A percentile compares a stretch with the other conserved stretches of the same genome.
Evolutionary conservation across 345 rosid species (phyloP).

Genomic region (Gynandropsis gynandra): DNA sequence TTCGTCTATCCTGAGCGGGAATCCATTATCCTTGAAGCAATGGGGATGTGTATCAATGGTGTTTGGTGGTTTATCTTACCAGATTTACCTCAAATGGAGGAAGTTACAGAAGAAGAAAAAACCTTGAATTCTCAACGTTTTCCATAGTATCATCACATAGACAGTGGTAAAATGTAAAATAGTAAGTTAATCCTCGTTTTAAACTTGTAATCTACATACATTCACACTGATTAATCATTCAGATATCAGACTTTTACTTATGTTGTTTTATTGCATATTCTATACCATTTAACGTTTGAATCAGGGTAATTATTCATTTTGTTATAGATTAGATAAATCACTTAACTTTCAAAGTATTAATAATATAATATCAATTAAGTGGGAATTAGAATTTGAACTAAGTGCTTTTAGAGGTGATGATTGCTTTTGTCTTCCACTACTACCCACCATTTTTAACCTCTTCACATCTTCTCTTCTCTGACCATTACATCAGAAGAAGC

Average conservation of each 20-base stretch:
- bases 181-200: too few species aligned
- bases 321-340: too few species aligned
- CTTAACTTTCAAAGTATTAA: too few species aligned
- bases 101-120: constrained; percentile 71
- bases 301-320: too few species aligned
- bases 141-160: too few species aligned
- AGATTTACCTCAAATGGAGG: constrained; percentile 87
- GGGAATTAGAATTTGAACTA: constrained; percentile 21
- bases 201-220: too few species aligned
- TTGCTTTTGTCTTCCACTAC: constrained; percentile 33
- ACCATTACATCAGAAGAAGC: constrained; percentile 5
- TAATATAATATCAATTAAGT: neutral
- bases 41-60: constrained; percentile 94
- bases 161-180: too few species aligned
- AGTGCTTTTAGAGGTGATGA: constrained; percentile 24
- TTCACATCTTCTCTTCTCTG: neutral
- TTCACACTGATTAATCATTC: too few species aligned
- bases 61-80: constrained; percentile 90
- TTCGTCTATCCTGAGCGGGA: constrained; percentile 79
- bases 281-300: too few species aligned
- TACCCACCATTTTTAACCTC: constrained; percentile 9
- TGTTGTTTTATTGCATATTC: too few species aligned
- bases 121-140: constrained; percentile 26
- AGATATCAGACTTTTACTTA: too few species aligned
- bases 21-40: constrained; percentile 76